Conservation (phyloP, 139 green algal species). For the Tetradesmus lagerheimii region DNA sequence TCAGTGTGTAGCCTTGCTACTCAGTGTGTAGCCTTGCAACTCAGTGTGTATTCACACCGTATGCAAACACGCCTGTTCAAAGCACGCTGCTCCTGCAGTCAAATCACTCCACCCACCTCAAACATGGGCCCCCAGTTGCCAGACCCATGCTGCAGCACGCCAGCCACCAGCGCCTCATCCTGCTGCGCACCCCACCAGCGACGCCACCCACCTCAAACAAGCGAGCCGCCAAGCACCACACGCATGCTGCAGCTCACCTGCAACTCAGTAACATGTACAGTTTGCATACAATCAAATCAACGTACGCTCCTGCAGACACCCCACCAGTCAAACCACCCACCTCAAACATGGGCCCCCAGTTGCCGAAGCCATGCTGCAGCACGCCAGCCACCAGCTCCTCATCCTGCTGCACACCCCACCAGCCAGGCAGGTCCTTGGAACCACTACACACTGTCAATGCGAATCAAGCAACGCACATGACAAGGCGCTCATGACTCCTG, state of each 20-base stretch:
- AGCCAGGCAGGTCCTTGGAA: conserved; percentile 38
- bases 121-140: conserved; percentile 11
- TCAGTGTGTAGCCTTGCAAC: too few relatives aligned
- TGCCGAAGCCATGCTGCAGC: conserved; percentile 19
- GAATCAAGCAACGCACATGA: too few relatives aligned
- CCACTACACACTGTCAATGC: too few relatives aligned
- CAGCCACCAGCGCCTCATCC: conserved; percentile 24
- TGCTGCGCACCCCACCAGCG: conserved; percentile 35
- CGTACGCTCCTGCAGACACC: background rate
- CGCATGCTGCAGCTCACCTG: background rate
- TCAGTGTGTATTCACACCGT: too few relatives aligned
- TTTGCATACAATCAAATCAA: background rate
- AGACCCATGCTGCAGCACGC: conserved; percentile 33
- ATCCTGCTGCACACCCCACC: conserved; percentile 36
- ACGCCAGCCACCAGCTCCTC: conserved; percentile 18
- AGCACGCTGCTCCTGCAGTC: too few relatives aligned
- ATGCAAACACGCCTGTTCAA: too few relatives aligned
- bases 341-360: background rate
- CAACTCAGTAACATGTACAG: background rate
- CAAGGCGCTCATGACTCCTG: too few relatives aligned
- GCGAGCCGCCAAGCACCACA: too few relatives aligned
- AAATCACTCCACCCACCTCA: conserved; percentile 15
- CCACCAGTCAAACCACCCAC: background rate
- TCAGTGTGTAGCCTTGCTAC: too few relatives aligned
- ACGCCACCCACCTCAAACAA: too few relatives aligned